Percentiles rank a stretch among this genome's conserved stretches.
phyloP scores from a whole-genome alignment of 2,329 filamentous ascomycete species.

The Colletotrichum simmondsii region DNA sequence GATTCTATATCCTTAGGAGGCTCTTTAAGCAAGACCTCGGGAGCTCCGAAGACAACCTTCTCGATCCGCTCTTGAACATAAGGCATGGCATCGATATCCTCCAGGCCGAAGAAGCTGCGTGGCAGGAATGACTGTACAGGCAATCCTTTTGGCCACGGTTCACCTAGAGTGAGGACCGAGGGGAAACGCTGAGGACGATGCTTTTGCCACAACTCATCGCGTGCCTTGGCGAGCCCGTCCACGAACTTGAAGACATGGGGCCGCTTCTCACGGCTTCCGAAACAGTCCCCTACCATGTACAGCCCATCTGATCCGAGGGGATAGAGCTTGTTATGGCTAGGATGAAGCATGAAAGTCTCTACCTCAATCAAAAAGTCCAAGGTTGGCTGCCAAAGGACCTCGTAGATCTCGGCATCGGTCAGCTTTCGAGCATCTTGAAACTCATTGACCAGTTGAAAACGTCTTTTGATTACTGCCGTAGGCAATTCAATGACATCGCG shows the following conservation, averaged over 20 bases:
- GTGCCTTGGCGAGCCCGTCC: background rate
- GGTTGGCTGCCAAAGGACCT: slow-evolving; percentile 8
- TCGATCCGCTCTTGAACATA: background rate
- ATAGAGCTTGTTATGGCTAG: background rate
- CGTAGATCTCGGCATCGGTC: background rate
- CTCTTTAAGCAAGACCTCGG: background rate
- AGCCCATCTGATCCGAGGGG: background rate
- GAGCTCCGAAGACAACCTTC: background rate
- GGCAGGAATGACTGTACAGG: background rate
- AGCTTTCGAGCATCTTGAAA: background rate
- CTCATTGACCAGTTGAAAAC: background rate
- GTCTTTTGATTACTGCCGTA: background rate
- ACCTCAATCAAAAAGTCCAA: background rate
- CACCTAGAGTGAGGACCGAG: background rate
- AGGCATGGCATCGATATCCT: background rate
- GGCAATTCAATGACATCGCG: background rate
- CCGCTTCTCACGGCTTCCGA: background rate
- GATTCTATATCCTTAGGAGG: background rate
- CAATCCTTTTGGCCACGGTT: slow-evolving; percentile 2
- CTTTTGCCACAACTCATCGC: background rate
- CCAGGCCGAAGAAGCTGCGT: background rate
- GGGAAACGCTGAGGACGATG: slow-evolving; percentile 9
- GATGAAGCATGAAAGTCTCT: background rate
- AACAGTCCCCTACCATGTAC: background rate
- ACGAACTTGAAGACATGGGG: background rate